These are phyloP conservation scores for Globisporangium carolinianum DNA, from an alignment of 352 stramenopile genomes.

Conservation along the genomic window DNA sequence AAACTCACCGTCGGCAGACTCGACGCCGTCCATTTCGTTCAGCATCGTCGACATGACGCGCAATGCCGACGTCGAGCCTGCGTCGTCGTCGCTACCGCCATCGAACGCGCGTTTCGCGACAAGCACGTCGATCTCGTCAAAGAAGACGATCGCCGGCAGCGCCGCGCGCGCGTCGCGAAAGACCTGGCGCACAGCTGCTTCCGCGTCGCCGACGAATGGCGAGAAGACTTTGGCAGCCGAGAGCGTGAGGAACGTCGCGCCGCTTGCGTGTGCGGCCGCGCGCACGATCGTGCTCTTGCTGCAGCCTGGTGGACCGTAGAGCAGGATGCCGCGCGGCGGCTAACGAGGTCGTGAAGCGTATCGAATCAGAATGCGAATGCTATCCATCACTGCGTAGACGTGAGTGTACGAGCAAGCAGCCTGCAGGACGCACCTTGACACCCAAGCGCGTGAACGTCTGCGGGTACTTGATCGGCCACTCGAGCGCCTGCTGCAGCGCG, in stretches of 20 bases:
- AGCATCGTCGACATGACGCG: slow-evolving; percentile 96
- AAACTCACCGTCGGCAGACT: slow-evolving; percentile 79
- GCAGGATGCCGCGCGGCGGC: slow-evolving; percentile 71
- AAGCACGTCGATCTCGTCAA: slow-evolving; percentile 87
- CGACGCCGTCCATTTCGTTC: slow-evolving; percentile 97
- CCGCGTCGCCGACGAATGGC: slow-evolving; percentile 84
- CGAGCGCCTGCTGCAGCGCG: slow-evolving; percentile 75
- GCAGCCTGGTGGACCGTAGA: slow-evolving; percentile 88
- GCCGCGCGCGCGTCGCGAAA: slow-evolving; percentile 73
- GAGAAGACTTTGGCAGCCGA: slow-evolving; percentile 86
- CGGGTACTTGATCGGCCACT: slow-evolving; percentile 83
- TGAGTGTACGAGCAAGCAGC: no score
- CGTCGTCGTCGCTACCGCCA: slow-evolving; percentile 19
- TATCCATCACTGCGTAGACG: no score
- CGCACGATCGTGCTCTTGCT: slow-evolving; percentile 89
- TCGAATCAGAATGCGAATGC: no score
- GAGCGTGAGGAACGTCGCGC: slow-evolving; percentile 82
- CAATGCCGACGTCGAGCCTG: slow-evolving; percentile 56
- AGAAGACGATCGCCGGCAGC: slow-evolving; percentile 89
- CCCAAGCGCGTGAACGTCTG: slow-evolving; percentile 67
- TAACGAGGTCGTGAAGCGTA: not conserved
- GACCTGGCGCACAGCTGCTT: slow-evolving; percentile 73
- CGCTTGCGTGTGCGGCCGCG: slow-evolving; percentile 64
- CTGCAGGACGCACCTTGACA: slow-evolving; percentile 25
- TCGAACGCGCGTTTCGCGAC: slow-evolving; percentile 77